These are phyloP conservation scores for Nemania sp. DNA, from an alignment of 2,329 filamentous ascomycete species.

Conservation along the genomic window DNA sequence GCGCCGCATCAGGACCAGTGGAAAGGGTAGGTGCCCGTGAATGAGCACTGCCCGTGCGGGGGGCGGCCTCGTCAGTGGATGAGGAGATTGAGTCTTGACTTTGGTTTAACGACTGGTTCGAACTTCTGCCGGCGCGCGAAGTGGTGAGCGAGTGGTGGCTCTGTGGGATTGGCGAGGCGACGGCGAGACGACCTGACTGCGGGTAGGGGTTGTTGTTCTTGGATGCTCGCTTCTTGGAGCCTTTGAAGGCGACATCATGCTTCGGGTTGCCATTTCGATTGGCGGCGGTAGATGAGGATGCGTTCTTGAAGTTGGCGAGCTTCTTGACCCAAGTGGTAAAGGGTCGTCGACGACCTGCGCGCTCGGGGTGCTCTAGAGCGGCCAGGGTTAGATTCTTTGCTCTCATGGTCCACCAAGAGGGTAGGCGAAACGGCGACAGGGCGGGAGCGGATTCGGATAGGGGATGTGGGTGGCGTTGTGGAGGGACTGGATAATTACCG, in stretches of 20 bases:
- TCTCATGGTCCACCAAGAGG: no score
- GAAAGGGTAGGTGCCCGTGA: conserved; percentile 80
- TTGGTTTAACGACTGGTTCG: conserved; percentile 58
- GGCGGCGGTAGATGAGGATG: conserved; percentile 58
- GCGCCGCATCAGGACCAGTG: conserved; percentile 78
- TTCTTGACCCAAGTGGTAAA: conserved; percentile 96
- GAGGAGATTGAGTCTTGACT: conserved; percentile 65
- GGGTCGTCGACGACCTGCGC: conserved; percentile 73
- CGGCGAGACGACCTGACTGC: conserved; percentile 68
- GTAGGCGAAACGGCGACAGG: no score
- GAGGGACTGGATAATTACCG: conserved; percentile 30
- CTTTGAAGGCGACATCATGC: conserved; percentile 46
- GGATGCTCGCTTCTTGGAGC: conserved; percentile 61
- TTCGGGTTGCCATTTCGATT: conserved; percentile 47
- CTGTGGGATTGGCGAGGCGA: conserved; percentile 43
- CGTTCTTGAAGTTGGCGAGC: conserved; percentile 79
- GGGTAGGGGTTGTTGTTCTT: conserved; percentile 92
- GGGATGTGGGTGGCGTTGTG: neutral
- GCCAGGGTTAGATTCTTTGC: conserved; percentile 27
- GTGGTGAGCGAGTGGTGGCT: conserved; percentile 62
- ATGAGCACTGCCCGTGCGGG: conserved; percentile 67
- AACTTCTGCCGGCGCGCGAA: conserved; percentile 53
- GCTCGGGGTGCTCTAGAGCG: conserved; percentile 65
- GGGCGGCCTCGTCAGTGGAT: conserved; percentile 61
- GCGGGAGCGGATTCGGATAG: neutral